These are phyloP conservation scores for Claviceps purpurea DNA, from an alignment of 2,329 filamentous ascomycete species.

Conservation along the genomic window DNA sequence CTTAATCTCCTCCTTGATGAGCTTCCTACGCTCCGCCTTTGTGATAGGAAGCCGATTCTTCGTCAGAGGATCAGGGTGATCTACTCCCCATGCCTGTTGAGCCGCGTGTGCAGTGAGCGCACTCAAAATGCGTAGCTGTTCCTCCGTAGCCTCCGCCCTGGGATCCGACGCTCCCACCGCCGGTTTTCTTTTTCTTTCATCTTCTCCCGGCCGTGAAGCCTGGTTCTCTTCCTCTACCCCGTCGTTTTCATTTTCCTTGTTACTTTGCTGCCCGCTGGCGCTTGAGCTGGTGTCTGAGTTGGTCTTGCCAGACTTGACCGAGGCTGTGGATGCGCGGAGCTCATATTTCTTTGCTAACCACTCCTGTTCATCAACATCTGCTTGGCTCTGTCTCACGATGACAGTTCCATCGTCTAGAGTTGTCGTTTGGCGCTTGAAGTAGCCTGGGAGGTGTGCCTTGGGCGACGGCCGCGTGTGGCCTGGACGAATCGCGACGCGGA, in stretches of 20 bases:
- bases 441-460: constrained; percentile 36
- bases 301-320: constrained; percentile 4
- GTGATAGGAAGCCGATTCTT: constrained; percentile 34
- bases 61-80: constrained; percentile 22
- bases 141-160: constrained; percentile 9
- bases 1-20: constrained; percentile 45
- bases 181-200: constrained; percentile 1
- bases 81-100: constrained; percentile 20
- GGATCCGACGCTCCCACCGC: constrained; percentile 5
- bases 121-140: constrained; percentile 20
- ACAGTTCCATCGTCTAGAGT: constrained; percentile 34
- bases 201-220: neutral
- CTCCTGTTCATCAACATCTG: constrained; percentile 15
- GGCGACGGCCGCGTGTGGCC: constrained; percentile 31
- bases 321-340: constrained; percentile 12
- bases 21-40: constrained; percentile 38
- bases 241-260: neutral
- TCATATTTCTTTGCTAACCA: constrained; percentile 7
- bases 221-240: neutral
- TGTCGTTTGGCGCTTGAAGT: constrained; percentile 31
- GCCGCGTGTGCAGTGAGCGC: constrained; percentile 18
- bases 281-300: neutral
- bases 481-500: constrained; percentile 57
- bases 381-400: constrained; percentile 25
- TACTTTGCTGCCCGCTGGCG: neutral